A percentile compares a stretch with the other conserved stretches of the same genome.
Evolutionary conservation across 805 yeast genomes (phyloP).

Genomic region (Hanseniaspora jakobsenii): DNA sequence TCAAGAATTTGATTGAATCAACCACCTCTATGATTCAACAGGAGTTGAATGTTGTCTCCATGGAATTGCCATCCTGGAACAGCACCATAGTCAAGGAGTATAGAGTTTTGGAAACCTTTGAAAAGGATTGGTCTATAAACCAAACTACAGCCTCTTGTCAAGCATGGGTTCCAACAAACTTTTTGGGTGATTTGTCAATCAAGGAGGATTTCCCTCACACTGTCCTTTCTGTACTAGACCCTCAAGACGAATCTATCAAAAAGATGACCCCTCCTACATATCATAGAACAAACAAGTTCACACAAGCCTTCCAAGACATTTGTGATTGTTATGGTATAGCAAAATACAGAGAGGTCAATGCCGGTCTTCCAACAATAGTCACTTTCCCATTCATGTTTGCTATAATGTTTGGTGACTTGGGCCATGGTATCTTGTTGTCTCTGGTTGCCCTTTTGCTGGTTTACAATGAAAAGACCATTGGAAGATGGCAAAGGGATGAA

Average conservation of each 20-base stretch:
- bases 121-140: slow-evolving; percentile 7
- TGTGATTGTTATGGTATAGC: slow-evolving; percentile 72
- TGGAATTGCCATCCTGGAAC: slow-evolving; percentile 53
- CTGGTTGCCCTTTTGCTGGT: slow-evolving; percentile 46
- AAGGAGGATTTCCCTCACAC: slow-evolving; percentile 22
- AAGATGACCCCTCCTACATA: slow-evolving; percentile 50
- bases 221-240: slow-evolving; percentile 45
- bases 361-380: slow-evolving; percentile 61
- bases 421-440: slow-evolving; percentile 57
- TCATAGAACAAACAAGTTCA: slow-evolving; percentile 58
- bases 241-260: slow-evolving; percentile 35
- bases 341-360: slow-evolving; percentile 61
- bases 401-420: slow-evolving; percentile 73
- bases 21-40: slow-evolving; percentile 46
- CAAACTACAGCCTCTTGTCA: slow-evolving; percentile 58
- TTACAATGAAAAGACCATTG: slow-evolving; percentile 41
- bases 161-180: slow-evolving; percentile 61
- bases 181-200: slow-evolving; percentile 35
- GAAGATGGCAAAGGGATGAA: slow-evolving; percentile 52
- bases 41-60: slow-evolving; percentile 52
- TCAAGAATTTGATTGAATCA: slow-evolving; percentile 37
- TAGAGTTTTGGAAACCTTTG: slow-evolving; percentile 46
- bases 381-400: slow-evolving; percentile 78
- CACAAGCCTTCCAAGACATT: slow-evolving; percentile 55
- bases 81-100: slow-evolving; percentile 42